These are phyloP conservation scores for Kodamaea derodonti DNA, from an alignment of 1,139 yeast genomes.

Conservation along the genomic window DNA sequence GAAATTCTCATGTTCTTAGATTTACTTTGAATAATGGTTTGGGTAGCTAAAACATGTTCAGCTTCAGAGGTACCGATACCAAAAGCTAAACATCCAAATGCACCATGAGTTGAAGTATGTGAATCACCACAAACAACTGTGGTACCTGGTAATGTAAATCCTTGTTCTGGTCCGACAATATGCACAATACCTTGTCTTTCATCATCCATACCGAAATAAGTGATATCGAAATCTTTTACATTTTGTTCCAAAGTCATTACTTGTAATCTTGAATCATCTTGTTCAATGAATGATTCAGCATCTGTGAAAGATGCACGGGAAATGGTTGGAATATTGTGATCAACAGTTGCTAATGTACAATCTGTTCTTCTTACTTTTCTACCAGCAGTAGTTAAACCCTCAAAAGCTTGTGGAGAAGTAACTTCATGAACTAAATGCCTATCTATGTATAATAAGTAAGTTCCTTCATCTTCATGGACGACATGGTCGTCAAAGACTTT, in stretches of 20 bases:
- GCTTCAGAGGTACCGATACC: conserved; percentile 99
- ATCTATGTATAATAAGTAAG: conserved; percentile 83
- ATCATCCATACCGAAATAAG: conserved; percentile 93
- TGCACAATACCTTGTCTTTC: conserved; percentile 96
- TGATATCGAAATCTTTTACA: conserved; percentile 82
- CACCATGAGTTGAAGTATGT: conserved; percentile 98
- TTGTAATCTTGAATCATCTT: conserved; percentile 88
- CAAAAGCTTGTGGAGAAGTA: conserved; percentile 98
- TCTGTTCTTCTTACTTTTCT: conserved; percentile 87
- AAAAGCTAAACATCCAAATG: conserved; percentile 95
- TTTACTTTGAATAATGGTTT: conserved; percentile 89
- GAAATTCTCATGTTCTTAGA: conserved; percentile 92
- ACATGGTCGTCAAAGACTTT: conserved; percentile 94
- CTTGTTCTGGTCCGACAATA: conserved; percentile 98
- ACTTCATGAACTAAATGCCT: conserved; percentile 98
- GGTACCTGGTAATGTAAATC: conserved; percentile 96
- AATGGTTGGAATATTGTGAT: conserved; percentile 94
- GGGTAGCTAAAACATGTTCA: conserved; percentile 97
- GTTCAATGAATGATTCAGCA: conserved; percentile 78
- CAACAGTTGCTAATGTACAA: conserved; percentile 96
- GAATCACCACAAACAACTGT: conserved; percentile 99
- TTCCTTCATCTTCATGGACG: conserved; percentile 83
- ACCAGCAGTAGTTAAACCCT: conserved; percentile 84
- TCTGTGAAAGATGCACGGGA: conserved; percentile 73
- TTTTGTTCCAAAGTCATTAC: conserved; percentile 89